Percentiles rank a stretch among this genome's conserved stretches.
Evolutionary conservation across 1,139 yeast species (phyloP).

Genomic region (Pichia sp.): DNA sequence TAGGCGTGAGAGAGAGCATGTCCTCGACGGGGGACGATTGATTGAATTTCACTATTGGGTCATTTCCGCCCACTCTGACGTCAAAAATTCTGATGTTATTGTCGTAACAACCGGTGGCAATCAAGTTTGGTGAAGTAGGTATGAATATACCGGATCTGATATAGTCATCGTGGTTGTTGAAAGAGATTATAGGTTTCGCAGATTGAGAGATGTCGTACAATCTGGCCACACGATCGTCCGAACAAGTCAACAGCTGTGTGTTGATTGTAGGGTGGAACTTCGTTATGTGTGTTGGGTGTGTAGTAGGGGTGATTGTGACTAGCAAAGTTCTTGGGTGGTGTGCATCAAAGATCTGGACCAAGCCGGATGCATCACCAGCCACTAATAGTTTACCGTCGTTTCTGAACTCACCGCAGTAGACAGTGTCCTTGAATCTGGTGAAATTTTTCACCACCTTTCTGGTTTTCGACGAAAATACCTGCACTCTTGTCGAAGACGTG

Average conservation of each 20-base stretch:
- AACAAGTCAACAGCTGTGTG: conserved; percentile 76
- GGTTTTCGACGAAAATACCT: conserved; percentile 86
- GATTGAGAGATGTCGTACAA: conserved; percentile 86
- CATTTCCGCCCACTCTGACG: conserved; percentile 52
- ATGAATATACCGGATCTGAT: conserved; percentile 78
- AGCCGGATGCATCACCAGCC: conserved; percentile 87
- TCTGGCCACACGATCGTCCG: conserved; percentile 85
- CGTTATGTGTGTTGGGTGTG: conserved; percentile 91
- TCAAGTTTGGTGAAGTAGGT: conserved; percentile 60
- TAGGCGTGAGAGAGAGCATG: conserved; percentile 73
- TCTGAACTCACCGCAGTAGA: conserved; percentile 78
- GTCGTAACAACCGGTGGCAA: conserved; percentile 94
- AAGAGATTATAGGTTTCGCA: conserved; percentile 58
- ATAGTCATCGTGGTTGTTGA: conserved; percentile 82
- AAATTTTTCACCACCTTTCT: conserved; percentile 86
- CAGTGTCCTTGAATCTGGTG: conserved; percentile 87
- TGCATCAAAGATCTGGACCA: conserved; percentile 80
- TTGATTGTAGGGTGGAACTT: conserved; percentile 76
- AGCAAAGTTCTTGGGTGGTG: conserved; percentile 67
- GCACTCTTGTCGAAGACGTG: conserved; percentile 86
- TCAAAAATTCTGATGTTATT: conserved; percentile 85
- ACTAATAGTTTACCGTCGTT: conserved; percentile 78
- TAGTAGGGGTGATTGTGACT: conserved; percentile 74
- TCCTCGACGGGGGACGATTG: conserved; percentile 86
- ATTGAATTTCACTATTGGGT: conserved; percentile 46